Evolutionary conservation across 306 rosid genomes (phyloP).

Genomic region (Luffa aegyptiaca): DNA sequence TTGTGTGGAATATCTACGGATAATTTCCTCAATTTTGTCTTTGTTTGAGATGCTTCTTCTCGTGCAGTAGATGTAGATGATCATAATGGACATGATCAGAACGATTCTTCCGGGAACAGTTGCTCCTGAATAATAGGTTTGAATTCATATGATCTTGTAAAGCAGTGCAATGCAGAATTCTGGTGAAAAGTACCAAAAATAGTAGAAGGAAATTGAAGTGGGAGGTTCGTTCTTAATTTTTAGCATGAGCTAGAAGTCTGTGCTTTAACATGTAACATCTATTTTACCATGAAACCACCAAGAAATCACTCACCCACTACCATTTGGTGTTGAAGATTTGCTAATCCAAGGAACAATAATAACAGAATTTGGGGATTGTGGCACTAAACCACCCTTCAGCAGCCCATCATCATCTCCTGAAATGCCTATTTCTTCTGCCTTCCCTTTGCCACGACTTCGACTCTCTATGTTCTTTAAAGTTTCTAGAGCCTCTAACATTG

Average conservation of each 20-base stretch:
- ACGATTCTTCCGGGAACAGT: background rate
- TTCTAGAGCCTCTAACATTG: conserved; percentile 43
- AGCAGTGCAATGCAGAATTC: background rate
- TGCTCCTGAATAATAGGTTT: background rate
- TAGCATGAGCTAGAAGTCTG: background rate
- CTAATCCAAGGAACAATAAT: conserved; percentile 13
- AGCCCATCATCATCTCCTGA: conserved; percentile 29
- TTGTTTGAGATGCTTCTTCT: background rate
- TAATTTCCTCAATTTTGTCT: conserved; percentile 14
- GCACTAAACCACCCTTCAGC: conserved; percentile 32
- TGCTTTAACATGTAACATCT: background rate
- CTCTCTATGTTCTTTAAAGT: conserved; percentile 36
- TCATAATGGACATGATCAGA: background rate
- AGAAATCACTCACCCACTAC: conserved; percentile 24
- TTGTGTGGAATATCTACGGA: background rate
- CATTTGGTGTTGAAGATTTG: conserved; percentile 39
- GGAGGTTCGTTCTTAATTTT: too few relatives aligned
- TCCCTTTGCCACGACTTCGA: conserved; percentile 21
- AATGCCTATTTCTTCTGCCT: conserved; percentile 36
- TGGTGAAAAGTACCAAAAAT: background rate
- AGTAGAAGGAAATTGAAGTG: too few relatives aligned
- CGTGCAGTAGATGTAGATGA: background rate
- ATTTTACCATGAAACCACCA: background rate
- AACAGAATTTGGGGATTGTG: conserved; percentile 37
- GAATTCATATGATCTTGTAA: background rate